Percentiles rank a stretch among this genome's conserved stretches.
Evolutionary conservation across 345 rosid species (phyloP).

Genomic region (Noccaea bulbosa): DNA sequence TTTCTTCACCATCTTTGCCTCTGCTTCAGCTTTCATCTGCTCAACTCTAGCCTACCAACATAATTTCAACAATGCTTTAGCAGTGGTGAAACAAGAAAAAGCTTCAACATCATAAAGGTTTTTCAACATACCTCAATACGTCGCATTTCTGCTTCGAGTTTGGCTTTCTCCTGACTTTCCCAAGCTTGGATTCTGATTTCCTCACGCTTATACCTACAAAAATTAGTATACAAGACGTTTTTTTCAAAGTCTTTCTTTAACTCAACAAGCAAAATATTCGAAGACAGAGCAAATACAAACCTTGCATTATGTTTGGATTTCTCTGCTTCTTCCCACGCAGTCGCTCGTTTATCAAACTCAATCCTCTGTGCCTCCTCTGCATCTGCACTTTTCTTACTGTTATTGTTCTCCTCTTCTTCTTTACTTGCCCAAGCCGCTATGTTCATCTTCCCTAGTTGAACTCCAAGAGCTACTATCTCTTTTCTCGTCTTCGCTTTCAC

Average conservation of each 20-base stretch:
- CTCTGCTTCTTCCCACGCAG: constrained; percentile 92
- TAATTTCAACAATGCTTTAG: background rate
- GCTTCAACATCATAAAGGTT: background rate
- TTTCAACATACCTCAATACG: constrained; percentile 64
- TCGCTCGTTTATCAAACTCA: constrained; percentile 68
- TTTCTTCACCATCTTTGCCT: constrained; percentile 77
- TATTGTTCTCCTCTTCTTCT: constrained; percentile 60
- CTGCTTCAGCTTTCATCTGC: constrained; percentile 76
- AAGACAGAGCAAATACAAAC: constrained; percentile 41
- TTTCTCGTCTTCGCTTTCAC: constrained; percentile 71
- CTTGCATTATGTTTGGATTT: constrained; percentile 86
- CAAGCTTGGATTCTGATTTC: constrained; percentile 91
- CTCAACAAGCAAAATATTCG: background rate
- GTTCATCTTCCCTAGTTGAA: constrained; percentile 82
- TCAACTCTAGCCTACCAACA: constrained; percentile 77
- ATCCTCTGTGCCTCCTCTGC: constrained; percentile 49
- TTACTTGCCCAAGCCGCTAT: constrained; percentile 97
- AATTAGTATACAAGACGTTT: background rate
- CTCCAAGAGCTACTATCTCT: constrained; percentile 84
- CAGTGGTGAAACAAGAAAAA: background rate
- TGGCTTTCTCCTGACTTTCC: constrained; percentile 88
- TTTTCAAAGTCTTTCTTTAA: background rate
- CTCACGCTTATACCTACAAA: constrained; percentile 78
- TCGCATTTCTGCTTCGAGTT: constrained; percentile 82
- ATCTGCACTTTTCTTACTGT: constrained; percentile 13